Conservation (phyloP, 2,329 filamentous ascomycete species). For the Colletotrichum sp. region DNA sequence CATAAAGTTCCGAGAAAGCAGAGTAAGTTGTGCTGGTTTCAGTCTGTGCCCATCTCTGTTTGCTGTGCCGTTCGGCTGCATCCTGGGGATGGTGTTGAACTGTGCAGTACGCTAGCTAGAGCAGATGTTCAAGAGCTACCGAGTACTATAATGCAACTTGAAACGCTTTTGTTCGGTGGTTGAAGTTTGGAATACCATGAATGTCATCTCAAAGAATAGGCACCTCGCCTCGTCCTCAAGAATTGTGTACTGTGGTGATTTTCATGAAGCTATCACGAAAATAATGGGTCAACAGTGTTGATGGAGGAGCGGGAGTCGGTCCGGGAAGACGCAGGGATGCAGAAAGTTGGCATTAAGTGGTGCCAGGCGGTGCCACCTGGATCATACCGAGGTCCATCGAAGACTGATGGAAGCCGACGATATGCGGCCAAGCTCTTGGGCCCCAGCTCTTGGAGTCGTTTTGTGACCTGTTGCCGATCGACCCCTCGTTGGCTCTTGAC, state of each 20-base stretch:
- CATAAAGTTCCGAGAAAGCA: too few relatives aligned
- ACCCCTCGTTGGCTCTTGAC: neutral
- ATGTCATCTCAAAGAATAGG: neutral
- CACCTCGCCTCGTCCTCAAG: neutral
- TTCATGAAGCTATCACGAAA: neutral
- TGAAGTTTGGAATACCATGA: neutral
- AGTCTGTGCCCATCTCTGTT: neutral
- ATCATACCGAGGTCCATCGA: neutral
- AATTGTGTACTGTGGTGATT: neutral
- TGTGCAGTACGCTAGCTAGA: neutral
- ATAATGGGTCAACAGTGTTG: neutral
- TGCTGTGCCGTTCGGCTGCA: neutral
- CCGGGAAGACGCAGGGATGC: too few relatives aligned
- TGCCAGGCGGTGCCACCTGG: neutral
- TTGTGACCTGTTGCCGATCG: neutral
- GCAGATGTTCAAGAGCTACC: neutral
- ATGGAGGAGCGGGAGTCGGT: neutral
- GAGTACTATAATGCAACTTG: neutral
- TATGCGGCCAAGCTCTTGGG: conserved; percentile 16
- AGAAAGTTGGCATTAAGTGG: neutral
- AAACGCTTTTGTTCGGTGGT: neutral
- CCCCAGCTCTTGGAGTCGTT: neutral
- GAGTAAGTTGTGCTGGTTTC: neutral
- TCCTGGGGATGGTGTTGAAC: neutral
- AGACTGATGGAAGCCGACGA: conserved; percentile 13